A percentile compares a stretch with the other conserved stretches of the same genome.
Conservation (phyloP, 768 basidiomycete species). For the Xerocomellus amylosporus region DNA sequence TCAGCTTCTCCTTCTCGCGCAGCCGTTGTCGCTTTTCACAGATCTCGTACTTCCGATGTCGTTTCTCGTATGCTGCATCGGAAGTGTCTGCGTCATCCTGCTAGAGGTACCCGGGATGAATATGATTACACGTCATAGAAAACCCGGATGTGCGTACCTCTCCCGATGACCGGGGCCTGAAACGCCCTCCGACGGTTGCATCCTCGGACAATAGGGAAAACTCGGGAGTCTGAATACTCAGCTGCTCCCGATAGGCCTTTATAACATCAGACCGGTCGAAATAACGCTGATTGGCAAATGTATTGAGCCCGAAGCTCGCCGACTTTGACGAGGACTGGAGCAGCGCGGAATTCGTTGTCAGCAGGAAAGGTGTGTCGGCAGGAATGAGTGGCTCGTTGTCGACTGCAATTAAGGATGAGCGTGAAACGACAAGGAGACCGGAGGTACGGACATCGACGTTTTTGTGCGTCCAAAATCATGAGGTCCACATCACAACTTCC, state of each 20-base stretch:
- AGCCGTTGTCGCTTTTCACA: slow-evolving; percentile 83
- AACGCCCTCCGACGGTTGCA: slow-evolving; percentile 60
- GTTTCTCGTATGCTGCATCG: slow-evolving; percentile 75
- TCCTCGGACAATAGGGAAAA: slow-evolving; percentile 48
- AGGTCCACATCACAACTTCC: slow-evolving; percentile 77
- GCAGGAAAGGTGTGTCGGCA: slow-evolving; percentile 57
- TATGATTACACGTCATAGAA: slow-evolving; percentile 6
- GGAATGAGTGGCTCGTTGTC: slow-evolving; percentile 75
- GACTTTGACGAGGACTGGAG: slow-evolving; percentile 40
- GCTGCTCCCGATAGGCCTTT: slow-evolving; percentile 64
- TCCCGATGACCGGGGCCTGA: slow-evolving; percentile 65
- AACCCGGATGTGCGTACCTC: slow-evolving; percentile 51
- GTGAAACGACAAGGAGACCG: slow-evolving; percentile 7
- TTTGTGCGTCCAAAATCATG: slow-evolving; percentile 80
- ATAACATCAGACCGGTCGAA: slow-evolving; percentile 78
- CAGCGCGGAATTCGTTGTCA: slow-evolving; percentile 68
- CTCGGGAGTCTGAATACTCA: slow-evolving; percentile 75
- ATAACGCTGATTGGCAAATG: slow-evolving; percentile 63
- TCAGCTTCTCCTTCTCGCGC: slow-evolving; percentile 88
- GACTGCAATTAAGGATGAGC: slow-evolving; percentile 40
- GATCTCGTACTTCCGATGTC: slow-evolving; percentile 83
- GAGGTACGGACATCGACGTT: slow-evolving; percentile 63
- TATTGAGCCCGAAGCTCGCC: slow-evolving; percentile 47
- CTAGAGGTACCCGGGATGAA: slow-evolving; percentile 10
- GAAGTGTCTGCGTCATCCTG: slow-evolving; percentile 66